Evolutionary conservation across 2,329 filamentous ascomycete genomes (phyloP).

Genomic region (Emergomyces pasteurianus): DNA sequence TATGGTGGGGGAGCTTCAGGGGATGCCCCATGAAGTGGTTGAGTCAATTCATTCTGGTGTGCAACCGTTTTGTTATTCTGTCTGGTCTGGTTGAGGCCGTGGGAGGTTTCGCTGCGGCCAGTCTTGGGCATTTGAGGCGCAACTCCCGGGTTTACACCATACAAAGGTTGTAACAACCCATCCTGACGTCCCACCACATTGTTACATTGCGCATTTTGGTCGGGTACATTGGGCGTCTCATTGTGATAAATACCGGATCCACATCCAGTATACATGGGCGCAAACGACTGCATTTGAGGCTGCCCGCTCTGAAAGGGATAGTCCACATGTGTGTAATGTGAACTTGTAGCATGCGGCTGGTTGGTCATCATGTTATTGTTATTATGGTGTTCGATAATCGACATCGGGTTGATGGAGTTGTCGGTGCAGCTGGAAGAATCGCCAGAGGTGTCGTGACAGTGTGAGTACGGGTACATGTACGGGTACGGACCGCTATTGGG

Average conservation of each 20-base stretch:
- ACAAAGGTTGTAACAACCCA: neutral
- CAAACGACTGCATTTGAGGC: neutral
- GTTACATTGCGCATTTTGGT: neutral
- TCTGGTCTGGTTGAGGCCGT: neutral
- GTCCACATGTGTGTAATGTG: neutral
- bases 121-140: neutral
- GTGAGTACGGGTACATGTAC: neutral
- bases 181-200: neutral
- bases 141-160: neutral
- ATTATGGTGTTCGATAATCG: neutral
- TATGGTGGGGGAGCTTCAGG: neutral
- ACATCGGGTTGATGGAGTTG: neutral
- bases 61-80: neutral
- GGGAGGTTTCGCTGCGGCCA: neutral
- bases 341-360: neutral
- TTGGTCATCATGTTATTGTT: neutral
- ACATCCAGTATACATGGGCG: neutral
- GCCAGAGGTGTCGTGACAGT: neutral
- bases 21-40: neutral
- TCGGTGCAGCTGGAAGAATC: neutral
- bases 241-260: neutral
- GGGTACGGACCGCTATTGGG: neutral
- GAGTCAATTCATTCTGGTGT: neutral
- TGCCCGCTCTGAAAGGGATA: neutral
- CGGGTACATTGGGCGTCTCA: neutral